Conservation (phyloP, 1,284 basidiomycete species). For the Schizophyllum amplum region DNA sequence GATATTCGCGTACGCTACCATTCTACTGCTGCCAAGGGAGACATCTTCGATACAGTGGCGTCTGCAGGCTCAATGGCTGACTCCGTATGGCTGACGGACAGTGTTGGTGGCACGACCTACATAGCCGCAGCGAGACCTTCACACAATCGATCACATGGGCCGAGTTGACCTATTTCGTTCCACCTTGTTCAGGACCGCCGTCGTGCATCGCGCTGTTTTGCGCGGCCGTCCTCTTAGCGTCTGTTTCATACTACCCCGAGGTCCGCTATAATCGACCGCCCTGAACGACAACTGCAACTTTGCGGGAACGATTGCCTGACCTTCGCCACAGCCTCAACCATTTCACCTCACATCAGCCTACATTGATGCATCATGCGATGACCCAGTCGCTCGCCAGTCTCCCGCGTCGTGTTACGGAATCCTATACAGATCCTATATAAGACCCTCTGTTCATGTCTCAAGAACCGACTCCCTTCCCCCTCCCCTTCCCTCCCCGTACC, state of each 20-base stretch:
- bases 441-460: background rate
- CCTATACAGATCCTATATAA: background rate
- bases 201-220: background rate
- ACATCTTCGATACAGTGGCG: no score
- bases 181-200: background rate
- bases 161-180: background rate
- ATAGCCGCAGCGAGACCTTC: no score
- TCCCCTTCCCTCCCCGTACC: background rate
- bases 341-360: background rate
- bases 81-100: no score
- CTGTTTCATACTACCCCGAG: background rate
- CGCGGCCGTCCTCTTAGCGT: background rate
- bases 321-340: background rate
- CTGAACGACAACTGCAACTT: background rate
- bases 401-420: background rate
- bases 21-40: no score
- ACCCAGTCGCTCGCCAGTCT: background rate
- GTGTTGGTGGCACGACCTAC: no score
- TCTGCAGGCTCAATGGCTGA: no score
- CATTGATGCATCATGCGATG: background rate
- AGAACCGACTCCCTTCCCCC: no score
- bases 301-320: background rate
- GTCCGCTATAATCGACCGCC: background rate
- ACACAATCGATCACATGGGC: background rate
- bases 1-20: no score